Conservation (phyloP, 1,284 basidiomycete species). For the Cryptococcus hybrid region DNA sequence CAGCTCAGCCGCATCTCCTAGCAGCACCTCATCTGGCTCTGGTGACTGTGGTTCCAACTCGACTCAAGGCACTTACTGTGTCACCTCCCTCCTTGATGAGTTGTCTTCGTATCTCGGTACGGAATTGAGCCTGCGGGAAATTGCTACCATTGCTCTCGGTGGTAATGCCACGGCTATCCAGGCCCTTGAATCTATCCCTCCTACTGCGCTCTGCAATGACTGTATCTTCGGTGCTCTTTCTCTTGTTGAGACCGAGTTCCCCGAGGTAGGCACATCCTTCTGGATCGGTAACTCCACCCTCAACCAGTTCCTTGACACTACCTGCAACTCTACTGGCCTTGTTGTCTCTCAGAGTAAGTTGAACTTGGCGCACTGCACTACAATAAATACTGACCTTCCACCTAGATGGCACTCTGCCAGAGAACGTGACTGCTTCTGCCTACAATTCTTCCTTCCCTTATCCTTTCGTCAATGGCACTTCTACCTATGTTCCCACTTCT, state of each 20-base stretch:
- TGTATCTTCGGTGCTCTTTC: conserved; percentile 44
- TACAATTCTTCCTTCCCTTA: conserved; percentile 34
- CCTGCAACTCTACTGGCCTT: conserved; percentile 22
- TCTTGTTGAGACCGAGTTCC: conserved; percentile 36
- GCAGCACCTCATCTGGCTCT: conserved; percentile 18
- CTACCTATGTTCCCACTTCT: conserved; percentile 16
- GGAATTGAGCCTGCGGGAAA: conserved; percentile 34
- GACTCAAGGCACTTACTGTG: conserved; percentile 40
- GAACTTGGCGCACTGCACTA: neutral
- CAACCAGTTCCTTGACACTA: conserved; percentile 28
- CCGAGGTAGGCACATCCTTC: conserved; percentile 29
- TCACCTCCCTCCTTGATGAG: conserved; percentile 34
- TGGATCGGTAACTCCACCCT: conserved; percentile 21
- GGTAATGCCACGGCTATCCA: conserved; percentile 31
- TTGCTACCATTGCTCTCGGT: conserved; percentile 29
- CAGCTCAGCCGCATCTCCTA: neutral
- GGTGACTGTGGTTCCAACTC: conserved; percentile 7
- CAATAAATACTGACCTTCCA: neutral
- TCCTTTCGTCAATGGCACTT: conserved; percentile 29
- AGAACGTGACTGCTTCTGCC: conserved; percentile 32
- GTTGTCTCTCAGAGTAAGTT: conserved; percentile 15
- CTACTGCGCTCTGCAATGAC: conserved; percentile 38
- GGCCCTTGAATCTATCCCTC: conserved; percentile 21
- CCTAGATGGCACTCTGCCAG: conserved; percentile 40
- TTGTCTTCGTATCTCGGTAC: conserved; percentile 34